Base-by-base conservation (phyloP, 768 basidiomycete species). In the Collybia nuda region DNA sequence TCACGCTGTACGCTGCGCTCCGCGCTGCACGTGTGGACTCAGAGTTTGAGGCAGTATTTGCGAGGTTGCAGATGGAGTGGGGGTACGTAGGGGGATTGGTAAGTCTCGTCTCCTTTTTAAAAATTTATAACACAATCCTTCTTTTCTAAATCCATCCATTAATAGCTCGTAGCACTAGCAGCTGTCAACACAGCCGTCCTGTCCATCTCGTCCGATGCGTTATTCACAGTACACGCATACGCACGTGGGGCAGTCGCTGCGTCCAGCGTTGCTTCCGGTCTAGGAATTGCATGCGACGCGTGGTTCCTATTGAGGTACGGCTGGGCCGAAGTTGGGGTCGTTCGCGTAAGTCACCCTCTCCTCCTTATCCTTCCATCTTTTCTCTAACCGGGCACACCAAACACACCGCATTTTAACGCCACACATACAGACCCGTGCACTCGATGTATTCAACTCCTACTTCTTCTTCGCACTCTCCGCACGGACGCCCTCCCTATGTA, bases 381-480 rank as follows among this genome's bases (percentile, higher is more conserved):
- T 7, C 7, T 26, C 24, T 26, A 7, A 26, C 24, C 24, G n/a
- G n/a, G n/a, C n/a, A n/a, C 24, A 26, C 7, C 3, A 4, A 26
- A 26, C 32, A 4, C 32, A 32, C 6, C 14, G 7, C 5, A 9
- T 6, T 6, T 14, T 32, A 32, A 32, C 32, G 7, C 32, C 32
- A 2, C 14, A 6, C 7, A 19, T 9, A 22, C 63, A 84, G 78
- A 54, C 37, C 4, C 74, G 77, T 19, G 76, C 87, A 0, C 64
- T 59, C 8, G 87, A 87, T 57, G 53, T 88, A 24, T 85, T 81
- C 55, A 72, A 69, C 22, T 74, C 76, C 8, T 85, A 85, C 63
- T 71, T 86, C 50, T 88, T 87, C 70, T 90, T 90, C 64, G 73
- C 82, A 21, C 72, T 90, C 14, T 80, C 83, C 1, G 74, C 86